Base-by-base conservation (phyloP, 2,329 filamentous ascomycete species). In the Rhynchosporium secalis region DNA sequence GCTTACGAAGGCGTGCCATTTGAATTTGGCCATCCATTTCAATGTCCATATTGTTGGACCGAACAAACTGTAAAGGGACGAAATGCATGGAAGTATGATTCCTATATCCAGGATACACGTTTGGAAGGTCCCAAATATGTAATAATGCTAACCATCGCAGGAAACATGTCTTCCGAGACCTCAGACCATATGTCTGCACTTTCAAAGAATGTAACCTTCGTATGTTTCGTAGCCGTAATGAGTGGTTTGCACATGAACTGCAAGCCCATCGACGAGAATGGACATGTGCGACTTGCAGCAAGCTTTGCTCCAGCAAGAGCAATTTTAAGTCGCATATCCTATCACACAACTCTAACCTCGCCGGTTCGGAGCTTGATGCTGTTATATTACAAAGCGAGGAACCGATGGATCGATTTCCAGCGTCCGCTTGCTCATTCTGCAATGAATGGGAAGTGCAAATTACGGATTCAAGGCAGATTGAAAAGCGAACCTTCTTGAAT, bases 111-210 rank as follows among this genome's bases (percentile, higher is more conserved):
- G 20, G 20, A 1, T 1, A 20, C 20, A 20, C 20, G 20, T 20
- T 20, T 20, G 20, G 20, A 20, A 20, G 20, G 20, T 20, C 20
- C 20, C 20, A 20, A 20, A 20, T 20, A 20, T 20, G 20, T 20
- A 20, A 20, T 20, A 20, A 7, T 48, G 47, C 58, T 64, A 8
- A 67, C 47, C 15, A 9, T 15, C 62, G 31, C 12, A 69, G 69
- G 20, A 69, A 67, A 41, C 73, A 76, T 62, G 71, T 75, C 3
- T 72, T 74, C n/a, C 64, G 65, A 12, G 74, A 76, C 54, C 65
- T 76, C 2, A 72, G 70, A 63, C 69, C 74, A 20, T 76, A 75
- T 49, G 69, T 76, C 0, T 76, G 75, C 65, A 76, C 75, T 10
- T 72, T 72, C 47, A 64, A 72, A 45, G 68, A 69, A 38, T 76